phyloP scores from a whole-genome alignment of 148 eudicot genomes.

The Euryodendron excelsum region DNA sequence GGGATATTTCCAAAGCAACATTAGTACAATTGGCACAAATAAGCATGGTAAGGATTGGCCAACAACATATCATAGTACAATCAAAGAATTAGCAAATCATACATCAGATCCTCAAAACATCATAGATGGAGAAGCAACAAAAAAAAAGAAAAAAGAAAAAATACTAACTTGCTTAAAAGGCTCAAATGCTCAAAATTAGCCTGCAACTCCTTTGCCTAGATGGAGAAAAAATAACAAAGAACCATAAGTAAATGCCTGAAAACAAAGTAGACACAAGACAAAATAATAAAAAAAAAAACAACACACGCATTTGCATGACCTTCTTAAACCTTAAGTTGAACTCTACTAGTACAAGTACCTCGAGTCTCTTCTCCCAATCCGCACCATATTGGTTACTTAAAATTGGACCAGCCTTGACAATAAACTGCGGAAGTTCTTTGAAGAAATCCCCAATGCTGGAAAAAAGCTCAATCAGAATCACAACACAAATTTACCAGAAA shows the following conservation, averaged over 20 bases:
- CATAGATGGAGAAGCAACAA: neutral
- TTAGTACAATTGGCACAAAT: neutral
- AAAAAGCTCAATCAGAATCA: neutral
- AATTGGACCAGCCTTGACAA: constrained; percentile 66
- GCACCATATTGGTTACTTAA: constrained; percentile 63
- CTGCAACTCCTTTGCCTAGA: constrained; percentile 88
- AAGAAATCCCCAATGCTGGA: constrained; percentile 78
- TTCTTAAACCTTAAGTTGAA: neutral
- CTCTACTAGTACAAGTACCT: constrained; percentile 39
- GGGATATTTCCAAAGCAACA: neutral
- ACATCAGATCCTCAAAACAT: neutral
- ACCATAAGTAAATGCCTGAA: constrained; percentile 3
- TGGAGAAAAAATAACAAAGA: neutral
- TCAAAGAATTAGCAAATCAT: neutral
- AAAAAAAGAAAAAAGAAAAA: too few relatives aligned
- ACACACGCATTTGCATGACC: neutral
- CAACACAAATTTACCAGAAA: neutral
- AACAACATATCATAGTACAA: neutral
- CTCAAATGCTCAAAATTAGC: constrained; percentile 79
- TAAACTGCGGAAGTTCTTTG: constrained; percentile 91
- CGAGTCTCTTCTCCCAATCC: constrained; percentile 90
- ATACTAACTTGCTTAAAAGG: constrained; percentile 82
- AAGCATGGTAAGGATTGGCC: neutral
- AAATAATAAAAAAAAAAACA: constrained; percentile 2
- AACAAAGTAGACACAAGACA: constrained; percentile 3